Percentiles rank a stretch among this genome's conserved stretches.
These are phyloP conservation scores for Hericium coralloides DNA, from an alignment of 768 basidiomycete species.

Conservation along the genomic window DNA sequence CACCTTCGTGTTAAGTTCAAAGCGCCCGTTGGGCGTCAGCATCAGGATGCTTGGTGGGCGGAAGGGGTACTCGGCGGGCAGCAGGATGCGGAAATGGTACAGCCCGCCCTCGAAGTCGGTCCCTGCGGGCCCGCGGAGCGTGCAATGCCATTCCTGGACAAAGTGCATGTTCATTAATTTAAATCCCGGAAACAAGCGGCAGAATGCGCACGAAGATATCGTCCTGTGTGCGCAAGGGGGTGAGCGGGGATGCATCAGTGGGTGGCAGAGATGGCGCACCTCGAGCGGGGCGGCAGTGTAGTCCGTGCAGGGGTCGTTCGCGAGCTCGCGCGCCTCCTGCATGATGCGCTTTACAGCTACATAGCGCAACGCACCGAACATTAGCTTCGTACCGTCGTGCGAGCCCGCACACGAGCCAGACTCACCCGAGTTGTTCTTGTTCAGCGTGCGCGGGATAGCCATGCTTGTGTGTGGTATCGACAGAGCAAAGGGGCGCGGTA, in stretches of 20 bases:
- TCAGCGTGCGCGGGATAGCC: slow-evolving; percentile 36
- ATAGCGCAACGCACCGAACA: neutral
- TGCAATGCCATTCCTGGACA: slow-evolving; percentile 87
- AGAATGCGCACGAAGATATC: slow-evolving; percentile 71
- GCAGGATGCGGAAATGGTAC: slow-evolving; percentile 89
- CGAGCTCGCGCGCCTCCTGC: slow-evolving; percentile 89
- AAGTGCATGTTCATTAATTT: neutral
- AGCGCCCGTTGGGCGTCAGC: slow-evolving; percentile 94
- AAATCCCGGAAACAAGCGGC: neutral
- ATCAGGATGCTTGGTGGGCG: slow-evolving; percentile 93
- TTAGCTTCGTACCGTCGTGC: neutral
- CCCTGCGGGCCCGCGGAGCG: slow-evolving; percentile 79
- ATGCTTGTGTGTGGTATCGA: slow-evolving; percentile 5
- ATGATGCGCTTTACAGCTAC: slow-evolving; percentile 93
- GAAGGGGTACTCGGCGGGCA: slow-evolving; percentile 95
- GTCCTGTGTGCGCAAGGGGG: slow-evolving; percentile 36
- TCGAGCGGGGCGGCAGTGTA: slow-evolving; percentile 74
- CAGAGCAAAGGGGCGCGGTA: neutral
- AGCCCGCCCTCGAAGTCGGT: slow-evolving; percentile 92
- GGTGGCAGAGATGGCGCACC: slow-evolving; percentile 34
- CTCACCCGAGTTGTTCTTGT: slow-evolving; percentile 86
- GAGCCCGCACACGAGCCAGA: neutral
- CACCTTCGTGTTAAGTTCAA: slow-evolving; percentile 94
- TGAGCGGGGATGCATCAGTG: neutral
- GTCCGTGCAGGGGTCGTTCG: slow-evolving; percentile 76